Percentiles rank a stretch among this genome's conserved stretches.
These are phyloP conservation scores for Ustilago hordei DNA, from an alignment of 1,284 basidiomycete genomes.

Conservation along the genomic window DNA sequence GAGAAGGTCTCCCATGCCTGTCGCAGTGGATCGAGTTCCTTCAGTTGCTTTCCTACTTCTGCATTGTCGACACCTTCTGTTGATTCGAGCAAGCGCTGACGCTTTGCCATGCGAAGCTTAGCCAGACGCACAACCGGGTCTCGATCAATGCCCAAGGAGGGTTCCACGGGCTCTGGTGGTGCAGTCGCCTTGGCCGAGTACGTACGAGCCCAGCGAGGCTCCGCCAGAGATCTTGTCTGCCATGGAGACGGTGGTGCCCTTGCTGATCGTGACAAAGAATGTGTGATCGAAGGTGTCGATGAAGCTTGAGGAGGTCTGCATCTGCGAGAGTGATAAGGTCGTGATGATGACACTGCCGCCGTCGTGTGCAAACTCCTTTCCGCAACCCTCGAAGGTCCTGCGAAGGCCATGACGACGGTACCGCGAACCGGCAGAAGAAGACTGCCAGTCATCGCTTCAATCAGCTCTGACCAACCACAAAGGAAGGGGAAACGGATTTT, in stretches of 20 bases:
- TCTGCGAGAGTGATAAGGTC: no score
- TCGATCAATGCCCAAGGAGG: constrained; percentile 36
- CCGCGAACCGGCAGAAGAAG: constrained; percentile 6
- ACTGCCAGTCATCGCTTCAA: constrained; percentile 2
- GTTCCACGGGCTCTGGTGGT: not conserved
- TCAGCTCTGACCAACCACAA: no score
- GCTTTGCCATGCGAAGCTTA: constrained; percentile 37
- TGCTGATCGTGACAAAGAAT: not conserved
- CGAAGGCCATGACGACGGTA: not conserved
- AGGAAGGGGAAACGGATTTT: not conserved
- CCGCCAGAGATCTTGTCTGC: not conserved
- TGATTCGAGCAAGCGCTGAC: constrained; percentile 30
- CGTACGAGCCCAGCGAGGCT: not conserved
- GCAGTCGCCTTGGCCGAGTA: constrained; percentile 17
- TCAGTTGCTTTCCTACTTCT: constrained; percentile 66
- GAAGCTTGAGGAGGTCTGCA: not conserved
- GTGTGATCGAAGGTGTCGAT: not conserved
- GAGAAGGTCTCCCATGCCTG: constrained; percentile 74
- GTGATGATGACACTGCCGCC: not conserved
- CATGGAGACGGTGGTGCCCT: not conserved
- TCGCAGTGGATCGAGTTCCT: constrained; percentile 74
- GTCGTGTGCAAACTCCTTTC: not conserved
- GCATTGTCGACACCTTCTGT: constrained; percentile 24
- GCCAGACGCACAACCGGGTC: constrained; percentile 43
- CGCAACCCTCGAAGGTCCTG: constrained; percentile 1